These are phyloP conservation scores for Toxicodendron radicans DNA, from an alignment of 345 rosid species.

Conservation along the genomic window DNA sequence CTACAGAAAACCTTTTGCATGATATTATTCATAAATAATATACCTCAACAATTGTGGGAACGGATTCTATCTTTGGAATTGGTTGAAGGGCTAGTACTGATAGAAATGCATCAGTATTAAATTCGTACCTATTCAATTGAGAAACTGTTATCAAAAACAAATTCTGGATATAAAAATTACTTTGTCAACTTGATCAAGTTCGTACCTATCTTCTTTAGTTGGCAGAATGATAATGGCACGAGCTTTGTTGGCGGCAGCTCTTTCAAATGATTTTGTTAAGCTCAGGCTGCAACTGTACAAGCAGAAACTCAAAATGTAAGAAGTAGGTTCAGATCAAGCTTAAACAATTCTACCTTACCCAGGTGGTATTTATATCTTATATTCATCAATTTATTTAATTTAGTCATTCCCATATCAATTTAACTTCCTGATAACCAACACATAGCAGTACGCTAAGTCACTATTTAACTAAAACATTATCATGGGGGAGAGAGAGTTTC, in stretches of 20 bases:
- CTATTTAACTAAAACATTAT: no score
- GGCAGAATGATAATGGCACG: constrained; percentile 91
- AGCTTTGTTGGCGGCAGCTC: constrained; percentile 85
- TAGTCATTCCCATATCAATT: neutral
- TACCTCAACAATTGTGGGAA: constrained; percentile 97
- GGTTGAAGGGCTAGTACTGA: constrained; percentile 96
- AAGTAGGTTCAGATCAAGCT: constrained; percentile 11
- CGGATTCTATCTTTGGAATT: constrained; percentile 61
- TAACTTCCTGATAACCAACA: neutral
- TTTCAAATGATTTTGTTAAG: constrained; percentile 84
- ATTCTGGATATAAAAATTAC: constrained; percentile 7
- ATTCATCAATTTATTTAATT: constrained; percentile 11
- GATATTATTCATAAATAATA: constrained; percentile 4
- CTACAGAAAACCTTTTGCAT: constrained; percentile 10
- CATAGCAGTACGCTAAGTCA: neutral
- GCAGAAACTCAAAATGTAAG: constrained; percentile 24
- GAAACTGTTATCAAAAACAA: constrained; percentile 29
- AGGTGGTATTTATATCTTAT: neutral
- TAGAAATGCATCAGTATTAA: constrained; percentile 86
- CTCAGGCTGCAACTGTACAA: constrained; percentile 88
- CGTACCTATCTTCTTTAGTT: constrained; percentile 79
- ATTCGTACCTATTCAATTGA: constrained; percentile 71
- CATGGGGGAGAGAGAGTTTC: neutral
- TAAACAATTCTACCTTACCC: constrained; percentile 1
- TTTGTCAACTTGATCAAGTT: constrained; percentile 17